Evolutionary conservation across 2,329 filamentous ascomycete genomes (phyloP).

Genomic region (Fusarium floridanum): DNA sequence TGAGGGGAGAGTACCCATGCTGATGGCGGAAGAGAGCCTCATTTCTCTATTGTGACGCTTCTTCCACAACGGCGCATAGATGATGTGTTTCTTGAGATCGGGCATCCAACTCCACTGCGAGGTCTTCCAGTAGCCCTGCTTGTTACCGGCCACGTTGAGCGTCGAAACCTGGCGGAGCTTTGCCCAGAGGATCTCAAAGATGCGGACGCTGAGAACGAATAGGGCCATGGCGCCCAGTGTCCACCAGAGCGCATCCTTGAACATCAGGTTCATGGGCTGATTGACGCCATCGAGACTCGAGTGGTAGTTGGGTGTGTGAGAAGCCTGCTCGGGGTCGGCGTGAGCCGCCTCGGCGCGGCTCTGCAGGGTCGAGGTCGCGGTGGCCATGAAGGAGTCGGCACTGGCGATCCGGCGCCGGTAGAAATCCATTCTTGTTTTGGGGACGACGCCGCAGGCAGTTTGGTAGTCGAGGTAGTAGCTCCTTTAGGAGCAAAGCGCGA

Average conservation of each 20-base stretch:
- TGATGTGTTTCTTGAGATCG: conserved; percentile 70
- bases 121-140: conserved; percentile 70
- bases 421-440: conserved; percentile 51
- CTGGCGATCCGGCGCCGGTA: conserved; percentile 50
- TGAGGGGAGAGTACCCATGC: conserved; percentile 73
- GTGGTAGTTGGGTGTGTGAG: conserved; percentile 68
- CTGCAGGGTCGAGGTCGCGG: conserved; percentile 51
- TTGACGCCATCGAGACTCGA: conserved; percentile 71
- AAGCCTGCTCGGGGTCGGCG: conserved; percentile 52
- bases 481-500: conserved; percentile 17
- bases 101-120: conserved; percentile 73
- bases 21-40: conserved; percentile 69
- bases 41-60: conserved; percentile 78
- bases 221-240: conserved; percentile 69
- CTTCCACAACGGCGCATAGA: conserved; percentile 71
- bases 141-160: conserved; percentile 65
- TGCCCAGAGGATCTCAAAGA: conserved; percentile 66
- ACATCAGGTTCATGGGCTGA: conserved; percentile 68
- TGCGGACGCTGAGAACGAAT: conserved; percentile 65
- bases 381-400: conserved; percentile 48
- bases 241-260: conserved; percentile 71
- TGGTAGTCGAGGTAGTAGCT: conserved; percentile 24
- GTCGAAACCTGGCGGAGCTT: conserved; percentile 70
- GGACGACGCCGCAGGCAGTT: background rate
- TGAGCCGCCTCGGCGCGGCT: conserved; percentile 45